Evolutionary conservation across 2,329 filamentous ascomycete genomes (phyloP).

Genomic region (Alternaria consortialis): DNA sequence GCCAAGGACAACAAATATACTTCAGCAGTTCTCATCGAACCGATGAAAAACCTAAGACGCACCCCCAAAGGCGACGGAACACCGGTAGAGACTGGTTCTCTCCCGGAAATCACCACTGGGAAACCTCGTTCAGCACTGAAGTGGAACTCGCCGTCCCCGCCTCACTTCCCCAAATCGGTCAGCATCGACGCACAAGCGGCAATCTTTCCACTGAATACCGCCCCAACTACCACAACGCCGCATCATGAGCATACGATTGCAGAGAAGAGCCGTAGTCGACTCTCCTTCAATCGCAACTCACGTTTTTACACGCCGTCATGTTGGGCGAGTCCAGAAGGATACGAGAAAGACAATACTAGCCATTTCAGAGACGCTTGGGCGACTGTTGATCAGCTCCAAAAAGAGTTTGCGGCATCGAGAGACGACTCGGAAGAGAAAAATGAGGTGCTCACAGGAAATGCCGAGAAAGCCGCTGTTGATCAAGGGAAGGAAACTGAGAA

Average conservation of each 20-base stretch:
- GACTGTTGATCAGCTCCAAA: neutral
- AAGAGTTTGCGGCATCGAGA: neutral
- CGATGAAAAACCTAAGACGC: neutral
- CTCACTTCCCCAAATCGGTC: neutral
- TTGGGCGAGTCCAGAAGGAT: conserved; percentile 21
- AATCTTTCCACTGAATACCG: neutral
- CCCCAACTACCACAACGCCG: neutral
- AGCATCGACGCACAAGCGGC: conserved; percentile 1
- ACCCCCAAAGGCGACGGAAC: neutral
- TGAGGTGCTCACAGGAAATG: neutral
- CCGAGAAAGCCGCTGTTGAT: neutral
- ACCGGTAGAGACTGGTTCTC: neutral
- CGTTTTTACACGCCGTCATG: conserved; percentile 7
- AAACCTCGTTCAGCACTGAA: neutral
- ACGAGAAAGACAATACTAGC: conserved; percentile 23
- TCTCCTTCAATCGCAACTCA: conserved; percentile 1
- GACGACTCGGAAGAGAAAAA: neutral
- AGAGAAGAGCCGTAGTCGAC: neutral
- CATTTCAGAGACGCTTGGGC: conserved; percentile 6
- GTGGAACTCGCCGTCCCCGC: neutral
- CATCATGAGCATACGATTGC: conserved; percentile 15
- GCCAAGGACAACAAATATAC: neutral
- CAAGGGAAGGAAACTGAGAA: no score
- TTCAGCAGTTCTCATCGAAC: neutral
- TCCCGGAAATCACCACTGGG: neutral